Conservation (phyloP, 495 filamentous ascomycete species). For the Aspergillus egyptiacus region DNA sequence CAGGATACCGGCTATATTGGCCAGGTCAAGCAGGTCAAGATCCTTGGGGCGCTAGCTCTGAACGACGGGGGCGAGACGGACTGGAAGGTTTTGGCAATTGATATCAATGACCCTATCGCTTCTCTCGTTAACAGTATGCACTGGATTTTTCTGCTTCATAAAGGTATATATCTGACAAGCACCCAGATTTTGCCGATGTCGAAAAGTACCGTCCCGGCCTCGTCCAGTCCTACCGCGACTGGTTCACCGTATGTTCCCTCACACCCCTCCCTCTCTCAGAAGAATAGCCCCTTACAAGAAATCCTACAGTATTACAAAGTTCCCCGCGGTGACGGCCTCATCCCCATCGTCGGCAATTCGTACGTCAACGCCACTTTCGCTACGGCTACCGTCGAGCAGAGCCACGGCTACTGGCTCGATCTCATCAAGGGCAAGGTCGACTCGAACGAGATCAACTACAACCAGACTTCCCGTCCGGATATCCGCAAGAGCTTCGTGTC, state of each 20-base stretch:
- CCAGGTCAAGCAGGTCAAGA: slow-evolving; percentile 3
- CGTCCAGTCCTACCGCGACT: background rate
- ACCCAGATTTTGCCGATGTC: slow-evolving; percentile 1
- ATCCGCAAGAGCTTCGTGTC: background rate
- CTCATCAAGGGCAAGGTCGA: slow-evolving; percentile 1
- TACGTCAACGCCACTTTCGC: slow-evolving; percentile 2
- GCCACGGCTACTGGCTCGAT: slow-evolving; percentile 5
- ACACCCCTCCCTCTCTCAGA: background rate
- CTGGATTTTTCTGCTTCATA: background rate
- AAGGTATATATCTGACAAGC: background rate
- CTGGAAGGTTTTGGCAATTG: slow-evolving; percentile 3
- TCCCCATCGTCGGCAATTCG: background rate
- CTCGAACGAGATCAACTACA: slow-evolving; percentile 3
- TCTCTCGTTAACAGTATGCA: background rate
- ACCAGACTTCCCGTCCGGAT: slow-evolving; percentile 2
- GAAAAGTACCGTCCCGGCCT: slow-evolving; percentile 2
- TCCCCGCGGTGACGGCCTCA: background rate
- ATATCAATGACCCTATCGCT: slow-evolving; percentile 1
- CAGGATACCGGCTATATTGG: background rate
- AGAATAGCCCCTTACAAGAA: background rate
- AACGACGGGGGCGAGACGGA: slow-evolving; percentile 4
- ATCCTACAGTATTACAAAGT: slow-evolving; percentile 1
- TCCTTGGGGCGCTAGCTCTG: slow-evolving; percentile 1
- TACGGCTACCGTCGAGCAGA: background rate
- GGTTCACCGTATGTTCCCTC: background rate